Evolutionary conservation across 2,329 filamentous ascomycete genomes (phyloP).

Genomic region (Chalaropsis ovoidea): DNA sequence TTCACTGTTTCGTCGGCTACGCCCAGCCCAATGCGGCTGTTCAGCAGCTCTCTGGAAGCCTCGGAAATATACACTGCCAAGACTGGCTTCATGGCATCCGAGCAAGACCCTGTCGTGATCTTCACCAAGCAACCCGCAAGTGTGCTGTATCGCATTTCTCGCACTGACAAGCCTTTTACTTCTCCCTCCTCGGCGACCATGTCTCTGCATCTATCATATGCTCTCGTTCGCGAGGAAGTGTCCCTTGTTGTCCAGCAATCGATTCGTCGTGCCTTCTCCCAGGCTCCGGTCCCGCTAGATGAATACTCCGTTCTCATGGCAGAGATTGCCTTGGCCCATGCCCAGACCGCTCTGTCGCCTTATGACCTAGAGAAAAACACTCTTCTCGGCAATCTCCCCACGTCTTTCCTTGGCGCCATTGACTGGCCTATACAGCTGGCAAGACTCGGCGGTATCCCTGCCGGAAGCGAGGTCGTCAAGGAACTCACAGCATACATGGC

Average conservation of each 20-base stretch:
- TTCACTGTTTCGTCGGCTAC: conserved; percentile 84
- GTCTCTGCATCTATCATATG: conserved; percentile 64
- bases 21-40: conserved; percentile 61
- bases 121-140: conserved; percentile 75
- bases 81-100: conserved; percentile 42
- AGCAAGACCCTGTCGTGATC: conserved; percentile 49
- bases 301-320: conserved; percentile 41
- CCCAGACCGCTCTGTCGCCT: conserved; percentile 38
- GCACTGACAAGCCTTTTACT: conserved; percentile 34
- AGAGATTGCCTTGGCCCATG: conserved; percentile 37
- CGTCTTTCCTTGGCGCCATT: conserved; percentile 28
- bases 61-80: conserved; percentile 59
- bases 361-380: conserved; percentile 48
- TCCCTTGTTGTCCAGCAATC: conserved; percentile 40
- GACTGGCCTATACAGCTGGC: conserved; percentile 21
- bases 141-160: conserved; percentile 66
- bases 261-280: conserved; percentile 35
- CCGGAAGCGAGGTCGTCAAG: neutral
- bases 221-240: conserved; percentile 65
- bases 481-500: conserved; percentile 32
- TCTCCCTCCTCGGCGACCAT: conserved; percentile 37
- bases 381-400: conserved; percentile 36
- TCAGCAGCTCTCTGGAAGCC: conserved; percentile 57
- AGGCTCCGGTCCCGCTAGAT: conserved; percentile 32
- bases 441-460: conserved; percentile 13